phyloP scores from a whole-genome alignment of 768 basidiomycete genomes.

The Nevesoporus exiguus region DNA sequence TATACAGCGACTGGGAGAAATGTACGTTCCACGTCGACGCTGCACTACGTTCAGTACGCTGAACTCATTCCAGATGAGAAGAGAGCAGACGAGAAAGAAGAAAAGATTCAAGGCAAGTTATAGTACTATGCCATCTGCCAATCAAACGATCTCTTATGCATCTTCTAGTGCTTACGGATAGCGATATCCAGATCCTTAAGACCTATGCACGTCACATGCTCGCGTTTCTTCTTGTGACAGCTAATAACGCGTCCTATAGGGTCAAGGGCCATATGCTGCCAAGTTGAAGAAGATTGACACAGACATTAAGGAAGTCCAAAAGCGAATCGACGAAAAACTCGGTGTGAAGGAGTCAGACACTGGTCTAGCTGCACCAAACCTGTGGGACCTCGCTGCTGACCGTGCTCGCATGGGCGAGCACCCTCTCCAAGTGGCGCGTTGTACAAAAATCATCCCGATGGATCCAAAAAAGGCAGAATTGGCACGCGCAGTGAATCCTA shows the following conservation, averaged over 20 bases:
- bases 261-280: constrained; percentile 95
- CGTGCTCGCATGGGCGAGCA: constrained; percentile 89
- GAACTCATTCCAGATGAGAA: constrained; percentile 62
- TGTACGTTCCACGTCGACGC: constrained; percentile 48
- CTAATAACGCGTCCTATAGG: constrained; percentile 45
- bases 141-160: constrained; percentile 1
- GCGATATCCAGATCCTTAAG: constrained; percentile 98
- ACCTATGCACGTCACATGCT: constrained; percentile 69
- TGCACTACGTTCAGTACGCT: constrained; percentile 5
- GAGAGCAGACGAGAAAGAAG: constrained; percentile 81
- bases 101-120: constrained; percentile 81
- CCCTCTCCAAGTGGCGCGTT: constrained; percentile 93
- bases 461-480: constrained; percentile 73
- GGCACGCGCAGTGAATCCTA: constrained; percentile 74
- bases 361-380: constrained; percentile 91
- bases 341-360: constrained; percentile 99
- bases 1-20: constrained; percentile 93
- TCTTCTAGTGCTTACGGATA: constrained; percentile 83
- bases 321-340: constrained; percentile 96
- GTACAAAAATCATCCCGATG: constrained; percentile 95
- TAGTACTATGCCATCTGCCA: not conserved
- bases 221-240: not conserved
- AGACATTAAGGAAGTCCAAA: constrained; percentile 95
- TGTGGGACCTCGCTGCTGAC: constrained; percentile 97
- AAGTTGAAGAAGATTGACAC: constrained; percentile 84